Evolutionary conservation across 106 monocot genomes (phyloP), one percentile per base, ranked within the genome.

Genomic region (Alisma plantagoaquatica): DNA sequence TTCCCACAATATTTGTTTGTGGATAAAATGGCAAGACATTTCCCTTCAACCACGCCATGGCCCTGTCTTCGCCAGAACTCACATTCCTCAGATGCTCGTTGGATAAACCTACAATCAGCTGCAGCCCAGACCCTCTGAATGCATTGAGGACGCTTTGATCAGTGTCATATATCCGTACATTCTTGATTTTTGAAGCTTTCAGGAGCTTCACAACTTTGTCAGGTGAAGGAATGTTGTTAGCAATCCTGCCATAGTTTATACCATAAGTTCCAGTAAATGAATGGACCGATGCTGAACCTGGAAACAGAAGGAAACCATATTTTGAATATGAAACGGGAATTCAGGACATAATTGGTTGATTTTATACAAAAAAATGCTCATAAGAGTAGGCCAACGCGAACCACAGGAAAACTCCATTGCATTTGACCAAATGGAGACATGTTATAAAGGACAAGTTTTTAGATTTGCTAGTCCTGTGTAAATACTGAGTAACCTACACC

Each of bases 211-310:
- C 92, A 3, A 79, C 83, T 18, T 48, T 70, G 53, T 93, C 83
- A 12, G 92, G 87, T 33, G 66, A n/a, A 49, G 92, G 87, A 17
- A 93, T 77, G 49, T 93, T 93, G 54, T 93, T 73, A 19, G 92
- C 83, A 47, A 87, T 56, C 45, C 83, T 70, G 16, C 92, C 92
- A 31, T 93, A 93, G 32, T 93, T 93, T 66, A 93, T 61, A 20
- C 92, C 92, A 61, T 83, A 93, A 19, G 70, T 80, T 67, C 92
- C 92, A 0, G 71, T 77, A 64, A 87, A 92, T 48, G 82, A 75
- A 12, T 80, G 16, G 24, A 35, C 55, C 10, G 23, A 22, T 18
- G 10, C 21, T 15, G 55, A 21, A 35, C 55, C 55, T 56, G 33
- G 14, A 5, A 23, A 35, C n/a, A n/a, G n/a, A n/a, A n/a, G n/a